A percentile compares a stretch with the other conserved stretches of the same genome.
Conservation (phyloP, 1,284 basidiomycete species). For the Stereum hirsutum region DNA sequence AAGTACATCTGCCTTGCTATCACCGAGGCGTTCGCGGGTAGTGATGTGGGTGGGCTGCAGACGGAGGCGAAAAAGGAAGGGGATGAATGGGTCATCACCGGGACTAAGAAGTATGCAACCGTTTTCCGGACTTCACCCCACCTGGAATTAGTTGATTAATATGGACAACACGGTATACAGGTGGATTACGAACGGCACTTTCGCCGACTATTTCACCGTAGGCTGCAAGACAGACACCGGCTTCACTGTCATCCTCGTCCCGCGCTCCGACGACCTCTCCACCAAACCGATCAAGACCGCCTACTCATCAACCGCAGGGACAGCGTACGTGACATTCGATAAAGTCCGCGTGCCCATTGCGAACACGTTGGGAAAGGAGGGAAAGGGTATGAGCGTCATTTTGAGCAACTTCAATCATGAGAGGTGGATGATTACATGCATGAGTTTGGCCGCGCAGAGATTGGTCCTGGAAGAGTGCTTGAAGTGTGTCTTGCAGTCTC, state of each 20-base stretch:
- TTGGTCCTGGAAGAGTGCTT: constrained; percentile 72
- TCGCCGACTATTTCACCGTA: constrained; percentile 75
- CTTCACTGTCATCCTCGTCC: constrained; percentile 83
- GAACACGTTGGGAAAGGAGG: constrained; percentile 82
- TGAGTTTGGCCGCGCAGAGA: constrained; percentile 63
- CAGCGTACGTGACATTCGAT: constrained; percentile 89
- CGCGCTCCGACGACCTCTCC: constrained; percentile 69
- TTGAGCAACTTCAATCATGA: constrained; percentile 83
- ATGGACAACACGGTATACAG: no score
- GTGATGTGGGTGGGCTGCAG: constrained; percentile 79
- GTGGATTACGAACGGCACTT: constrained; percentile 94
- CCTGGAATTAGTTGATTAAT: no score
- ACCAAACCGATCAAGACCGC: constrained; percentile 91
- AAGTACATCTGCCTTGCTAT: constrained; percentile 74
- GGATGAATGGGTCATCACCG: constrained; percentile 79
- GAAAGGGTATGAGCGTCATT: constrained; percentile 82
- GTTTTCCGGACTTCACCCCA: no score
- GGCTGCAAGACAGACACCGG: constrained; percentile 71
- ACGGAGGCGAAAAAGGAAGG: constrained; percentile 83
- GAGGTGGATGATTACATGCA: constrained; percentile 78
- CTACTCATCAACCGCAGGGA: constrained; percentile 81
- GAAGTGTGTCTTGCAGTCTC: constrained; percentile 38
- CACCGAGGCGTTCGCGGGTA: constrained; percentile 85
- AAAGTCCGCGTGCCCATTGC: constrained; percentile 81
- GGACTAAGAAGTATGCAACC: constrained; percentile 90